Base-by-base conservation (phyloP, 495 filamentous ascomycete species). In the Daldinia bambusicola region DNA sequence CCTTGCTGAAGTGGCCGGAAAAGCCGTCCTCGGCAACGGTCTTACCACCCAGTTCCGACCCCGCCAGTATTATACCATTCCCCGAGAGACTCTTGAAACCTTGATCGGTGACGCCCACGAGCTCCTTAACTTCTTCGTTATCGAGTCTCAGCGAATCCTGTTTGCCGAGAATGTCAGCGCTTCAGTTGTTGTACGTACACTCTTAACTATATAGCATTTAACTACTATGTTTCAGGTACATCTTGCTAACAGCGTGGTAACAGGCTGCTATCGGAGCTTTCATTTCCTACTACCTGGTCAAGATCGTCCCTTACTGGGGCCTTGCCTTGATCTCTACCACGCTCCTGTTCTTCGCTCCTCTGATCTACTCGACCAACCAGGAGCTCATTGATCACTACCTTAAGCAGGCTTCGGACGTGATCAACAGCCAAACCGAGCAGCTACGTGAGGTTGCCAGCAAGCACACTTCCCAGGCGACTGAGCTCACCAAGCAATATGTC, bases 81-180 rank as follows among this genome's bases (percentile, higher is more conserved):
- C 94, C 9, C 88, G 91, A 73, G 92, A 95, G 71, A 92, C 92
- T 8, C 82, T 97, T 13, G 93, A 98, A 73, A 82, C 85, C 60
- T 75, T 93, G 14, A 84, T 94, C 58, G 94, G 93, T 69, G 95
- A 98, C 76, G 77, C 95, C 34, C 91, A 95, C 78, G 94, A 98
- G 80, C 84, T 99, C 55, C 82, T 94, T 81, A 97, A 99, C 86
- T 99, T 99, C 83, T 93, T 98, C 82, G 86, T 97, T 70, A 93
- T 99, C 70, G 95, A 99, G 83, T 89, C 92, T 78, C 95, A 99
- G 87, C 89, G 96, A 66, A 88, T 99, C 74, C 72, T 98, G 60
- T 99, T 97, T 72, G 95, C 90, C 57, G 95, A 99, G 89, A 98
- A 98, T 76, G 84, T 97, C 55, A 83, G 87, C 62, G 89, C 88